A percentile compares a stretch with the other conserved stretches of the same genome.
Conservation (phyloP, 2,329 filamentous ascomycete species). For the Acarospora socialis region DNA sequence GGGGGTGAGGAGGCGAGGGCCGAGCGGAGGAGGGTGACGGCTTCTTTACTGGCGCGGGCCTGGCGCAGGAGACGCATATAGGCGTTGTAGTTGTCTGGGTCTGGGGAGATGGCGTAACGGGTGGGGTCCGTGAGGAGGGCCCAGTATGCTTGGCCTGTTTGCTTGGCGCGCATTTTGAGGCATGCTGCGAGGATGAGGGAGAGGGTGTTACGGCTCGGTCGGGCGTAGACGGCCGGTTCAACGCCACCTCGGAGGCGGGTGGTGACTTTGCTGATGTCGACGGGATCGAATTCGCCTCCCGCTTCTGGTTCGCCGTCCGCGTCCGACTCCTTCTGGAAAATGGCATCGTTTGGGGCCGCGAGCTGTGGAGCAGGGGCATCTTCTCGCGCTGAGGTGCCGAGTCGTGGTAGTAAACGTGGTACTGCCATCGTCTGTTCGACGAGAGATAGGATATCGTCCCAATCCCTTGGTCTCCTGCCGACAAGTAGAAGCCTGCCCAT, state of each 20-base stretch:
- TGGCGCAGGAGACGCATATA: conserved; percentile 54
- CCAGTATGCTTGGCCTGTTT: conserved; percentile 66
- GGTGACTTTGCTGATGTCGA: conserved; percentile 3
- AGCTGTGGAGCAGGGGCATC: conserved; percentile 10
- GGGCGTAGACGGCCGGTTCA: conserved; percentile 20
- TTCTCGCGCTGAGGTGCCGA: conserved; percentile 14
- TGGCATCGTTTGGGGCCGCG: conserved; percentile 5
- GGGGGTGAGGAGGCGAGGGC: not conserved
- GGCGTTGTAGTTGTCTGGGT: conserved; percentile 53
- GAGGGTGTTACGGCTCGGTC: conserved; percentile 43
- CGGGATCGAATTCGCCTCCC: not conserved
- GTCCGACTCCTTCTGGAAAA: too few relatives aligned
- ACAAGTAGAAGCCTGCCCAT: conserved; percentile 69
- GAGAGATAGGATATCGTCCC: conserved; percentile 57
- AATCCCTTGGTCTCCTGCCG: conserved; percentile 43
- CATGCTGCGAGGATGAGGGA: conserved; percentile 55
- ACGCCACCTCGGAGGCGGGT: conserved; percentile 16
- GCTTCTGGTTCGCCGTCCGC: not conserved
- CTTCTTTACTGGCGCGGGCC: conserved; percentile 49
- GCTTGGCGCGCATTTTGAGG: conserved; percentile 43
- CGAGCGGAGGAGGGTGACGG: conserved; percentile 33
- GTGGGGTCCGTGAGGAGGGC: conserved; percentile 44
- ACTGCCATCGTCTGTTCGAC: conserved; percentile 73
- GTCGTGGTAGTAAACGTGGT: conserved; percentile 36
- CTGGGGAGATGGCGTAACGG: conserved; percentile 50